Percentiles rank a stretch among this genome's conserved stretches.
phyloP scores from a whole-genome alignment of 805 yeast species.

The Cyberlindnera japonica region DNA sequence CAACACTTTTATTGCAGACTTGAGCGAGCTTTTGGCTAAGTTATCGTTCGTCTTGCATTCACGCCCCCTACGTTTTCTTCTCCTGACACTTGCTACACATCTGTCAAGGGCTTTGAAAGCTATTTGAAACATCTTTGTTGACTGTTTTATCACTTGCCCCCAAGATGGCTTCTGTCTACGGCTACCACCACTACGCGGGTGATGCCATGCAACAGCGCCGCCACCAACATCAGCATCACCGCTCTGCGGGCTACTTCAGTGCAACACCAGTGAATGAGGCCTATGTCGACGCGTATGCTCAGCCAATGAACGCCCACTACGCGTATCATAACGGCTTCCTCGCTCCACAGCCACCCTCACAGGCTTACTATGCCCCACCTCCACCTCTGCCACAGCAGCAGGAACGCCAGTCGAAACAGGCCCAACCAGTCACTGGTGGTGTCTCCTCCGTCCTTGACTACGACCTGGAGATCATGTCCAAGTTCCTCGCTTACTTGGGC shows the following conservation, averaged over 20 bases:
- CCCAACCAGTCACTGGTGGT: conserved; percentile 55
- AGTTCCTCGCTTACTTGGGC: conserved; percentile 71
- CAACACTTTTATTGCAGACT: background rate
- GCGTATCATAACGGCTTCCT: conserved; percentile 7
- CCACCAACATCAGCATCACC: conserved; percentile 3
- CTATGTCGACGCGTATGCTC: conserved; percentile 1
- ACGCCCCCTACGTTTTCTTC: background rate
- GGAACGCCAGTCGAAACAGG: conserved; percentile 15
- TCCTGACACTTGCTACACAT: background rate
- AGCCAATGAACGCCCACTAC: conserved; percentile 3
- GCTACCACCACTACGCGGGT: conserved; percentile 15
- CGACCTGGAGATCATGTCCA: conserved; percentile 72
- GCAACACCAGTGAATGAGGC: conserved; percentile 4
- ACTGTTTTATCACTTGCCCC: background rate
- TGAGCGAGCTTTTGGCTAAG: conserved; percentile 42
- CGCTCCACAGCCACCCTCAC: conserved; percentile 3
- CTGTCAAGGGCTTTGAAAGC: background rate
- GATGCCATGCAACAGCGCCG: conserved; percentile 4
- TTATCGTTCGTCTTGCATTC: conserved; percentile 30
- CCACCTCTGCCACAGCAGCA: conserved; percentile 15
- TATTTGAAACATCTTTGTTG: background rate
- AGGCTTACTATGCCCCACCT: conserved; percentile 8
- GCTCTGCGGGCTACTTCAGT: conserved; percentile 7
- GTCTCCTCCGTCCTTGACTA: conserved; percentile 77
- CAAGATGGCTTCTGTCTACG: conserved; percentile 23